Conservation (phyloP, 2,329 filamentous ascomycete genomes). For the Bimuria novae-zelandiae region DNA sequence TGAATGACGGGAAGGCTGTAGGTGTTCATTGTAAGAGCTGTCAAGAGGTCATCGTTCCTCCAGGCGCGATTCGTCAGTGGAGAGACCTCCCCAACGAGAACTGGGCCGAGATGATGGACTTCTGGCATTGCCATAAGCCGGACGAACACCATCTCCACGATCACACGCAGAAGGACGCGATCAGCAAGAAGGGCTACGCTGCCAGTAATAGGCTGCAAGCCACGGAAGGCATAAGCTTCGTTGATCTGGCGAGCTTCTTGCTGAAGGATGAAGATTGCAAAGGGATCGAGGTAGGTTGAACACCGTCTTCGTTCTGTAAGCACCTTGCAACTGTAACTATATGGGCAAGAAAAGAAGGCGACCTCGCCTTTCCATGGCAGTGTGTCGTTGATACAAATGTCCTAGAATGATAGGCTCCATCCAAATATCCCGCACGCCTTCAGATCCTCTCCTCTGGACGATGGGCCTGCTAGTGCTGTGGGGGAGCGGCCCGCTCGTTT, state of each 20-base stretch:
- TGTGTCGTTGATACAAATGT: slow-evolving; percentile 64
- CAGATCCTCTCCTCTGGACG: slow-evolving; percentile 37
- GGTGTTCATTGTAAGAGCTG: slow-evolving; percentile 37
- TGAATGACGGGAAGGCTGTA: slow-evolving; percentile 28
- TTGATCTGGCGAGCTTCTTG: slow-evolving; percentile 80
- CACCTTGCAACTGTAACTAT: neutral
- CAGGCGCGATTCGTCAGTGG: slow-evolving; percentile 60
- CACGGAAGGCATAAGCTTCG: slow-evolving; percentile 69
- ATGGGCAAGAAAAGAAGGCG: slow-evolving; percentile 62
- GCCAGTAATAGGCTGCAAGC: slow-evolving; percentile 75
- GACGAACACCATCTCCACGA: slow-evolving; percentile 62
- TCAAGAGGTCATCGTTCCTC: slow-evolving; percentile 20
- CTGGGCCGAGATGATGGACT: slow-evolving; percentile 99
- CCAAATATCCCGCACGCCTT: slow-evolving; percentile 26
- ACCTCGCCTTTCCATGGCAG: slow-evolving; percentile 53
- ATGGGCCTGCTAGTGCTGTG: slow-evolving; percentile 34
- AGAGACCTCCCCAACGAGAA: slow-evolving; percentile 95
- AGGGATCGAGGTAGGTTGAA: slow-evolving; percentile 49
- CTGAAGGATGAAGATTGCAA: slow-evolving; percentile 69
- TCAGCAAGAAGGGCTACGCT: slow-evolving; percentile 70
- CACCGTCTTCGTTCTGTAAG: slow-evolving; percentile 1
- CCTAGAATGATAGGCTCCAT: slow-evolving; percentile 53
- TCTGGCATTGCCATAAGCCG: slow-evolving; percentile 99
- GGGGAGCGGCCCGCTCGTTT: slow-evolving; percentile 39
- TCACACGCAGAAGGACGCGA: slow-evolving; percentile 42